A percentile compares a stretch with the other conserved stretches of the same genome.
Evolutionary conservation across 2,329 filamentous ascomycete genomes (phyloP).

Genomic region (Claviceps sp.): DNA sequence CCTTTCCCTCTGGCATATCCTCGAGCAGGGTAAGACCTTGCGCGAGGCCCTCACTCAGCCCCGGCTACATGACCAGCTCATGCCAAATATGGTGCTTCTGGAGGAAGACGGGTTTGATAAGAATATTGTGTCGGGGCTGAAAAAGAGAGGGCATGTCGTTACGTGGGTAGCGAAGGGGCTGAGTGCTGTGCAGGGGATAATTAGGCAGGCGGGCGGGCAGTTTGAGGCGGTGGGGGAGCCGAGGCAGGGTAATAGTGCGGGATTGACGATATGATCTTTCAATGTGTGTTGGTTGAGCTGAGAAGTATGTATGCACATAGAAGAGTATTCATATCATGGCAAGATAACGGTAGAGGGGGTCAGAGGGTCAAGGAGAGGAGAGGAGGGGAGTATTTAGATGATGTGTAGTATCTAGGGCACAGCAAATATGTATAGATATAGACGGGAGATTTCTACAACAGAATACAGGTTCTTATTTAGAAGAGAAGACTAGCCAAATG

Average conservation of each 20-base stretch:
- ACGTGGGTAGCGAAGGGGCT: slow-evolving; percentile 49
- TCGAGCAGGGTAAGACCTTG: slow-evolving; percentile 50
- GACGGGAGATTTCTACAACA: too few relatives aligned
- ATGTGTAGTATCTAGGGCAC: too few relatives aligned
- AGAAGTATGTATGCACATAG: too few relatives aligned
- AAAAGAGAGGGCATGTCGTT: slow-evolving; percentile 54
- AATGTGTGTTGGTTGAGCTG: too few relatives aligned
- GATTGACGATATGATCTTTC: slow-evolving; percentile 31
- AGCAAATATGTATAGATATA: too few relatives aligned
- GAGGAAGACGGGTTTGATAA: slow-evolving; percentile 55
- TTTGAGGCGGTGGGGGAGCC: slow-evolving; percentile 73
- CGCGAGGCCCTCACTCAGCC: slow-evolving; percentile 50
- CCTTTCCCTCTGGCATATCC: slow-evolving; percentile 58
- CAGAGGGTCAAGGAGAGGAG: too few relatives aligned
- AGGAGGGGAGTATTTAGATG: too few relatives aligned
- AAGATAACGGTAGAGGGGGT: too few relatives aligned
- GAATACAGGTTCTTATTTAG: too few relatives aligned
- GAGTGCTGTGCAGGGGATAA: slow-evolving; percentile 60
- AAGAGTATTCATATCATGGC: too few relatives aligned
- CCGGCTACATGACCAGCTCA: slow-evolving; percentile 68
- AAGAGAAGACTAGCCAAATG: too few relatives aligned
- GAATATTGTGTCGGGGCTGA: slow-evolving; percentile 48
- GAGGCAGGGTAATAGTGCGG: slow-evolving; percentile 58
- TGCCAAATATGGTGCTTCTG: slow-evolving; percentile 55
- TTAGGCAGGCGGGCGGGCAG: slow-evolving; percentile 44